Evolutionary conservation across 2,329 filamentous ascomycete genomes (phyloP).

Genomic region (Proliferodiscus dingleyae): DNA sequence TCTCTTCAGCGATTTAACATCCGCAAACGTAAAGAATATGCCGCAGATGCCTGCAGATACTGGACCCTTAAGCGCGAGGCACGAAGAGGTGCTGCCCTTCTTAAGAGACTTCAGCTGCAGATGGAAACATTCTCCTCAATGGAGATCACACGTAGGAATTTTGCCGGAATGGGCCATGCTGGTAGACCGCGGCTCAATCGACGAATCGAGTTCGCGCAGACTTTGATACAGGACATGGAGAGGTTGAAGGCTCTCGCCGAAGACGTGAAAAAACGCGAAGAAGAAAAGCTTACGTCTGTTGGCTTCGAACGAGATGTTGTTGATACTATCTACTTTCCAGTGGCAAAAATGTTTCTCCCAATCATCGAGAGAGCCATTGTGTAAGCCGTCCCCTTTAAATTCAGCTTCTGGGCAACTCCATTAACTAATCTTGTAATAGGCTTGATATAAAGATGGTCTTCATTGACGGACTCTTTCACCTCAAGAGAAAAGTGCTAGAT

Average conservation of each 20-base stretch:
- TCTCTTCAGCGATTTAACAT: slow-evolving; percentile 79
- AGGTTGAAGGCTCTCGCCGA: slow-evolving; percentile 67
- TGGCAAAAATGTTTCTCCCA: slow-evolving; percentile 69
- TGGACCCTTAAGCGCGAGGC: slow-evolving; percentile 97
- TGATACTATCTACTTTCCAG: slow-evolving; percentile 87
- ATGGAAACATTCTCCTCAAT: slow-evolving; percentile 96
- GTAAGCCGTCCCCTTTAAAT: slow-evolving; percentile 51
- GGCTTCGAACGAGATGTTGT: slow-evolving; percentile 75
- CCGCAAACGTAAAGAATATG: slow-evolving; percentile 84
- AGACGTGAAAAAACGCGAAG: slow-evolving; percentile 70
- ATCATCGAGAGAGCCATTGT: slow-evolving; percentile 74
- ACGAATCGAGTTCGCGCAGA: slow-evolving; percentile 83
- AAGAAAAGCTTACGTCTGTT: slow-evolving; percentile 69
- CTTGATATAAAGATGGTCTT: slow-evolving; percentile 60
- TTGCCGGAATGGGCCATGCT: slow-evolving; percentile 85
- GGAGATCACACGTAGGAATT: slow-evolving; percentile 93
- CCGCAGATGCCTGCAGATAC: slow-evolving; percentile 90
- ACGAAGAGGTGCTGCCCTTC: slow-evolving; percentile 79
- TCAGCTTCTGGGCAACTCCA: not conserved
- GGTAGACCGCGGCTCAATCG: slow-evolving; percentile 73
- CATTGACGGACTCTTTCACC: slow-evolving; percentile 42
- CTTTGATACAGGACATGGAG: slow-evolving; percentile 70
- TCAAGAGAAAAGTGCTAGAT: slow-evolving; percentile 48
- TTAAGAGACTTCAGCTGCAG: slow-evolving; percentile 90
- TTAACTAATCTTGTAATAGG: slow-evolving; percentile 42